Base-by-base conservation (phyloP, 2,329 filamentous ascomycete species). In the Fusarium sp. region DNA sequence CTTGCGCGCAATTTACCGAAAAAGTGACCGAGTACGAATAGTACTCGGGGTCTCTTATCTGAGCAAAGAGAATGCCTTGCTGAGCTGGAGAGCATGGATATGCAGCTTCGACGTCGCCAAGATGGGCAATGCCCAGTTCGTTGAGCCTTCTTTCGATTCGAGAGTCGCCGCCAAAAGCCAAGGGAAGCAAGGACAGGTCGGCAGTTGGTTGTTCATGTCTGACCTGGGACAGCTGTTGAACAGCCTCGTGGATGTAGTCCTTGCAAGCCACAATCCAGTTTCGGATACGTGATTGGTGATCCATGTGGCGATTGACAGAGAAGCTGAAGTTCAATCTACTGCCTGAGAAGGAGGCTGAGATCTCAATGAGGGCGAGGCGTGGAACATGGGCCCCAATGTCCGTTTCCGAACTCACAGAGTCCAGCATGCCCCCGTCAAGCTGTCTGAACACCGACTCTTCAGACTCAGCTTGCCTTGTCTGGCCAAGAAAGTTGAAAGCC, bases 21-120 rank as follows among this genome's bases (percentile, higher is more conserved):
- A 79, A 78, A 0, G 48, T 76, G 56, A 76, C 56, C 0, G 77
- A 78, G 60, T 78, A 77, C 3, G 75, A 64, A 37, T 77, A 78
- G 16, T 69, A 68, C 1, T 57, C 60, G 4, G 76, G 59, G 14
- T 67, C 57, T n/a, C 39, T 72, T 27, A 75, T 66, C 43, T 78
- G 76, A 0, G 73, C 71, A 5, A 79, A 50, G 0, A 79, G 50
- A 0, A 79, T 76, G 2, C 76, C 77, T 16, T 77, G 71, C 35
- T 79, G 77, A 1, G 79, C 66, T 0, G 73, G 37, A 0, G 77
- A 77, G 62, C 73, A 77, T 5, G 77, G 77, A 1, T 77, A 78
- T 8, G 43, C 60, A 2, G 65, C 67, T 37, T 79, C 76, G 14
- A 79, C 16, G 0, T 54, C 22, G 0, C 20, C 14, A 4, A 13